Percentiles rank a stretch among this genome's conserved stretches.
phyloP scores from a whole-genome alignment of 2,329 filamentous ascomycete species.

The Colletotrichum ledebouriae region DNA sequence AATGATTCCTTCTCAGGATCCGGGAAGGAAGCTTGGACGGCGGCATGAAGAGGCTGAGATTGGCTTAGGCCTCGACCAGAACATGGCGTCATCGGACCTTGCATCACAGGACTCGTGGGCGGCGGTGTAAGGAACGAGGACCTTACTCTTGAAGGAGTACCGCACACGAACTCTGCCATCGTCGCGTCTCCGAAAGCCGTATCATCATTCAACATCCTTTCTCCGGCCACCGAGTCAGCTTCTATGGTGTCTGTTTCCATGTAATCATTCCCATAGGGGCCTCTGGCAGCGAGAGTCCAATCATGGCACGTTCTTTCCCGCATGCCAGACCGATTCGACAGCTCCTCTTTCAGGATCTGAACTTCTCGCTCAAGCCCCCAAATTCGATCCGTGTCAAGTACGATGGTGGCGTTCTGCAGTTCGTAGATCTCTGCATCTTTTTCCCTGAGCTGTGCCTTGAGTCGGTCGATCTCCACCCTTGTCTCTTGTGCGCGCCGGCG shows the following conservation, averaged over 20 bases:
- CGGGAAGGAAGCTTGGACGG: conserved; percentile 57
- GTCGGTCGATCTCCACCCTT: conserved; percentile 61
- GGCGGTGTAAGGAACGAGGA: conserved; percentile 69
- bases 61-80: conserved; percentile 44
- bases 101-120: conserved; percentile 62
- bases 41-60: conserved; percentile 49
- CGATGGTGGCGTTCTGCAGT: conserved; percentile 63
- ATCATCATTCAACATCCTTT: conserved; percentile 59
- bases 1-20: conserved; percentile 59
- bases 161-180: conserved; percentile 63
- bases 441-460: conserved; percentile 62
- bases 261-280: conserved; percentile 60
- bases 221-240: conserved; percentile 61
- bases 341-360: conserved; percentile 51
- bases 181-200: conserved; percentile 63
- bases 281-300: conserved; percentile 65
- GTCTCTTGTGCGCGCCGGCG: conserved; percentile 55
- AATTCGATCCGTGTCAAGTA: conserved; percentile 62
- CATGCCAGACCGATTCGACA: conserved; percentile 46
- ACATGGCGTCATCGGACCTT: conserved; percentile 54
- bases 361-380: conserved; percentile 58
- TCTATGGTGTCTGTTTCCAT: conserved; percentile 56
- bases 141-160: conserved; percentile 62
- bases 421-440: conserved; percentile 68
- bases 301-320: conserved; percentile 52